Evolutionary conservation across 2,329 filamentous ascomycete species (phyloP).

Genomic region (Neofusicoccum parvum): DNA sequence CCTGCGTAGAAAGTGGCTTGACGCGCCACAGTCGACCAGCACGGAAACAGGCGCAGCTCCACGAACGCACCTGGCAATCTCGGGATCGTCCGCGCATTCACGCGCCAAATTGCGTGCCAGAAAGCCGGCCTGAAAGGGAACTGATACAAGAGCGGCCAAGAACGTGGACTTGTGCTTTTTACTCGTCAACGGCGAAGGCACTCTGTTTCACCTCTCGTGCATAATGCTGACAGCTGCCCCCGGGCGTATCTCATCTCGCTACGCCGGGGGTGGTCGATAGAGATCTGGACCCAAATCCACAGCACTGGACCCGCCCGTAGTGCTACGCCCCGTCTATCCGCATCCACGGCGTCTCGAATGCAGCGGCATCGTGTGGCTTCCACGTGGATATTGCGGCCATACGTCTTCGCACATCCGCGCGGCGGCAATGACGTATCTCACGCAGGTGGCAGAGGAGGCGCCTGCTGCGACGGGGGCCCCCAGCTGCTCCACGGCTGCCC

Average conservation of each 20-base stretch:
- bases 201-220: conserved; percentile 18
- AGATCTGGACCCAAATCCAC: conserved; percentile 19
- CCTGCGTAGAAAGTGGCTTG: conserved; percentile 17
- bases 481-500: neutral
- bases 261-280: conserved; percentile 14
- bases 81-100: conserved; percentile 14
- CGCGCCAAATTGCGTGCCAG: conserved; percentile 16
- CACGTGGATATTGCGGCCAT: conserved; percentile 10
- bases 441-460: neutral
- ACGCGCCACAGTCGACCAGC: conserved; percentile 11
- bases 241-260: conserved; percentile 20
- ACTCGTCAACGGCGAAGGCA: conserved; percentile 15
- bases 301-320: conserved; percentile 15
- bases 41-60: conserved; percentile 18
- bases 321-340: neutral
- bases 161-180: neutral
- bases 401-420: neutral
- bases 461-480: neutral
- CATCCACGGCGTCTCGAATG: neutral
- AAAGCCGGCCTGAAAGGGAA: conserved; percentile 8
- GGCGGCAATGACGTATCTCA: conserved; percentile 7
- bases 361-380: conserved; percentile 5
- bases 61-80: conserved; percentile 8
- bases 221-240: conserved; percentile 19
- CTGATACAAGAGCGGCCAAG: conserved; percentile 8